These are phyloP conservation scores for Smithsoniella earleae DNA, from an alignment of 163 green algal genomes.

Conservation along the genomic window DNA sequence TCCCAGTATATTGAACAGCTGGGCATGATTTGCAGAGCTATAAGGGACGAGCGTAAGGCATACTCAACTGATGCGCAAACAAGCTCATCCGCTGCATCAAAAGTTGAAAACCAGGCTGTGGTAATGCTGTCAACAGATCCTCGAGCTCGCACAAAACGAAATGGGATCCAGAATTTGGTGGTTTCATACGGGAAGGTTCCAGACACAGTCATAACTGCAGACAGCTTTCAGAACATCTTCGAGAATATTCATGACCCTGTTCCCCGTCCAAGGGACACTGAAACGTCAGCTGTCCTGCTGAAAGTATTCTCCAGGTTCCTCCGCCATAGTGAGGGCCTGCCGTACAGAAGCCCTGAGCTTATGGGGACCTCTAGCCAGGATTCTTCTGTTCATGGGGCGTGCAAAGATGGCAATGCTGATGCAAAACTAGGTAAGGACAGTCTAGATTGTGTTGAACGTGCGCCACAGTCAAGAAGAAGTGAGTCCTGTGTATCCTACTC, in stretches of 20 bases:
- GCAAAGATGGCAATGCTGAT: no score
- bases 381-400: no score
- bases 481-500: no score
- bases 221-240: neutral
- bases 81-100: neutral
- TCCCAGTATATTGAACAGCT: no score
- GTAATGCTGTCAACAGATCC: neutral
- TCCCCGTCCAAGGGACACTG: neutral
- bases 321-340: slow-evolving; percentile 2
- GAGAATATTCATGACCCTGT: slow-evolving; percentile 22
- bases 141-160: neutral
- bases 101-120: neutral
- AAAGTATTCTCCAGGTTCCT: slow-evolving; percentile 24
- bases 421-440: no score
- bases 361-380: no score
- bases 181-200: neutral
- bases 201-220: no score
- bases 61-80: no score
- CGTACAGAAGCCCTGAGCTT: no score
- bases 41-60: neutral
- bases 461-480: no score
- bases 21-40: neutral
- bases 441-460: no score
- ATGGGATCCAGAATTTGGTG: no score
- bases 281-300: slow-evolving; percentile 14